Percentiles rank a stretch among this genome's conserved stretches.
These are phyloP conservation scores for Kurtzmaniella natalensis DNA, from an alignment of 1,139 yeast species.

Conservation along the genomic window DNA sequence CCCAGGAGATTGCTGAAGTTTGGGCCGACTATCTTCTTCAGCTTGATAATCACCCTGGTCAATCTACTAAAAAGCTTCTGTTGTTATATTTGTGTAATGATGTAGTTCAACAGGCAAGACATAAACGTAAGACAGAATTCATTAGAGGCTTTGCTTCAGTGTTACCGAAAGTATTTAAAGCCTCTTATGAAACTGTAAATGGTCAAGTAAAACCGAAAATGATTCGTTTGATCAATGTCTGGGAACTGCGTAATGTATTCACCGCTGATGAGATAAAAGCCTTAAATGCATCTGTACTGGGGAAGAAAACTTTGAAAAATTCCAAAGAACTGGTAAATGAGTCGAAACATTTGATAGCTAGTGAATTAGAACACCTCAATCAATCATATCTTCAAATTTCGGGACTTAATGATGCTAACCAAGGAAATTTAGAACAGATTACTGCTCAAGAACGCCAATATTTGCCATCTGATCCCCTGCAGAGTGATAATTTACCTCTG, in stretches of 20 bases:
- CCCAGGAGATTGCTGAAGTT: constrained; percentile 51
- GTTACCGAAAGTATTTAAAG: constrained; percentile 33
- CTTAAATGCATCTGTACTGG: constrained; percentile 28
- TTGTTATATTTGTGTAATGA: constrained; percentile 77
- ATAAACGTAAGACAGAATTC: constrained; percentile 58
- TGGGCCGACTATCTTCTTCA: constrained; percentile 51
- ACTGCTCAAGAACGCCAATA: constrained; percentile 41
- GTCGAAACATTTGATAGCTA: too few relatives aligned
- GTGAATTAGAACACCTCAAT: constrained; percentile 38
- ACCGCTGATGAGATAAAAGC: constrained; percentile 34
- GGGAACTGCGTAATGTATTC: constrained; percentile 69
- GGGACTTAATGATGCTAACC: constrained; percentile 27
- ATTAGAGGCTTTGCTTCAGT: constrained; percentile 53
- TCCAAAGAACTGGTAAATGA: background rate
- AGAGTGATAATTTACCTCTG: constrained; percentile 47
- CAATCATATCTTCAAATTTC: constrained; percentile 27
- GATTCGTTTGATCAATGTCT: constrained; percentile 62
- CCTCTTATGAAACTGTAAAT: constrained; percentile 32
- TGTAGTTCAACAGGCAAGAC: constrained; percentile 75
- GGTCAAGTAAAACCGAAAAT: constrained; percentile 49
- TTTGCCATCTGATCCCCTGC: constrained; percentile 37
- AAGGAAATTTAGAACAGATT: constrained; percentile 38
- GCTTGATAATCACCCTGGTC: constrained; percentile 13
- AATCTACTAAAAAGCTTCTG: constrained; percentile 49
- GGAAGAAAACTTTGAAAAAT: background rate